Base-by-base conservation (phyloP, 805 yeast genomes). In the Metschnikowia matae region DNA sequence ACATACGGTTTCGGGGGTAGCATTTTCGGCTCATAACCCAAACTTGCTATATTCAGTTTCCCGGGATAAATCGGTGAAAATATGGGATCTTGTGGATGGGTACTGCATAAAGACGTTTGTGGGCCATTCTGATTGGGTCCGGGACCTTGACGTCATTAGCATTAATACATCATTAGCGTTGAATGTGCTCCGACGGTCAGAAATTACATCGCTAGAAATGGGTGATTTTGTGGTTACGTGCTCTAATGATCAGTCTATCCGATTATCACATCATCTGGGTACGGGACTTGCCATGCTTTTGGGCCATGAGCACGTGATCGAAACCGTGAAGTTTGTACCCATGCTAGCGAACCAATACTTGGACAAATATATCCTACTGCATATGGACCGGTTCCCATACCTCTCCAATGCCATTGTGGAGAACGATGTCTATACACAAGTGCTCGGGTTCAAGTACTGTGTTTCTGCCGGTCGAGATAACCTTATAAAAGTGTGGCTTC, bases 81-180 rank as follows among this genome's bases (percentile, higher is more conserved):
- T 81, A 2, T 86, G 91, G 91, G 87, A 87, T 64, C 61, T 85
- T 6, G 66, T 71, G 2, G 75, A 81, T 3, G 96, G 96, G 0
- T 82, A 80, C 74, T 80, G 89, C 52, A 57, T 81, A 15, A 76
- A 78, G 52, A 80, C 87, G 0, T 80, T 89, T 50, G 74, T 79
- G 14, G 92, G 91, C 1, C 97, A 91, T 66, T 78, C 87, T 8
- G 96, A 89, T 56, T 91, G 97, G 97, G 89, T 89, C 3, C 72
- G 96, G 50, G 73, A 80, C 10, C 55, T 89, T 2, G 89, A 83
- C 54, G 70, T 63, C 10, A 64, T 61, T 0, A 52, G 57, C 44
- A 41, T 59, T 21, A 56, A 63, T 44, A 42, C 57, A 6, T 48
- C 48, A 13, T 42, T 62, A 7, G 39, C 53, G 14, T 23, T 44